Conservation (phyloP, 192 early-diverging fungal genomes). For the Entrophospora sp. region DNA sequence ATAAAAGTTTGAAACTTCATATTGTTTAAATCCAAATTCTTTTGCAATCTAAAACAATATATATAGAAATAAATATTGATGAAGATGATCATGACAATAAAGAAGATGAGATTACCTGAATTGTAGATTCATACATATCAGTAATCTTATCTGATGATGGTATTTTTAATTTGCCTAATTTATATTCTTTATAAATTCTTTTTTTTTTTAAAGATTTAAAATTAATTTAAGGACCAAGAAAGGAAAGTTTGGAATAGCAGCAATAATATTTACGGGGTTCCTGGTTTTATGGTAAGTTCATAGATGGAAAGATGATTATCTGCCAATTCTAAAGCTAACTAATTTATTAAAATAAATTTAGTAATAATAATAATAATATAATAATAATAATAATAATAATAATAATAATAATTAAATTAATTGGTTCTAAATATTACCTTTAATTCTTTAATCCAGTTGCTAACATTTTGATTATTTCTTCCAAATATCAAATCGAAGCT, state of each 20-base stretch:
- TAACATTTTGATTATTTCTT: constrained; percentile 33
- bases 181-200: constrained; percentile 33
- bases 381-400: background rate
- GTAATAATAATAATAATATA: background rate
- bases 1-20: constrained; percentile 49
- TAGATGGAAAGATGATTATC: constrained; percentile 44
- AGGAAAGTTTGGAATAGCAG: too few species aligned
- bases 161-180: constrained; percentile 22
- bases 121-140: constrained; percentile 44
- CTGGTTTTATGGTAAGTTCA: constrained; percentile 42
- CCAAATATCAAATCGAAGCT: constrained; percentile 49
- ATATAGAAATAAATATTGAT: too few species aligned
- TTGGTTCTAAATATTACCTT: too few species aligned
- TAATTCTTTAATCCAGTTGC: constrained; percentile 37
- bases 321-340: constrained; percentile 36
- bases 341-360: background rate
- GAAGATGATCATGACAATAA: too few species aligned
- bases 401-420: background rate
- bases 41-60: constrained; percentile 25
- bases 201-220: too few species aligned
- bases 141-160: constrained; percentile 31
- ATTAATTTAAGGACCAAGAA: too few species aligned
- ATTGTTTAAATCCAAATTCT: constrained; percentile 38
- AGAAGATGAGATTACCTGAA: too few species aligned
- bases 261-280: constrained; percentile 36